Evolutionary conservation across 1,139 yeast species (phyloP).

Genomic region (Geotrichum bryndzae): DNA sequence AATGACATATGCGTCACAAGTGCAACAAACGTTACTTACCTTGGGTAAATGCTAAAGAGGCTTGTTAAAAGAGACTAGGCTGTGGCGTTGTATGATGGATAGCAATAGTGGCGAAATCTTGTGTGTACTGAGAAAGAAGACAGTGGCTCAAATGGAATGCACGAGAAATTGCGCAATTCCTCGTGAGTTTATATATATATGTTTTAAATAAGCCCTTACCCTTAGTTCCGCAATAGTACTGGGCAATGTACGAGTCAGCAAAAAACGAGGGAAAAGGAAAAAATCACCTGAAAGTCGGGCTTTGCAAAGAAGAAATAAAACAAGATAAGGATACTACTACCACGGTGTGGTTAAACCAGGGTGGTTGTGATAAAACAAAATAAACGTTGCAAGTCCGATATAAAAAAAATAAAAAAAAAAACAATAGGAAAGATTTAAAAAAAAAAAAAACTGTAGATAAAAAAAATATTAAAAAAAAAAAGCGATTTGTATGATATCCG

Average conservation of each 20-base stretch:
- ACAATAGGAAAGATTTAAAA: too few species aligned
- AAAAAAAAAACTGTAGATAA: too few species aligned
- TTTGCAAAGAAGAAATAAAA: too few species aligned
- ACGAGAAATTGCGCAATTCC: conserved; percentile 16
- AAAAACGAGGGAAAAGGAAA: too few species aligned
- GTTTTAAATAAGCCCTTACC: not conserved
- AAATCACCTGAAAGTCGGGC: too few species aligned
- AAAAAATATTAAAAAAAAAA: too few species aligned
- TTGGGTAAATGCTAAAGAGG: not conserved
- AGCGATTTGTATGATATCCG: too few species aligned
- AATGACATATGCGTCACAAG: not conserved
- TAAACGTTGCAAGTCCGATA: not conserved
- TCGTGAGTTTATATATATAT: conserved; percentile 9
- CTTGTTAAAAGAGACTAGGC: not conserved
- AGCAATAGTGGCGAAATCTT: too few species aligned
- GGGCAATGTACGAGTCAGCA: not conserved
- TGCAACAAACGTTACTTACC: not conserved
- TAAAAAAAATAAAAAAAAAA: too few species aligned
- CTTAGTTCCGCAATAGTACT: not conserved
- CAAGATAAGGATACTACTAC: too few species aligned
- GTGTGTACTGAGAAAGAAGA: not conserved
- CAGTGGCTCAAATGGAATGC: not conserved
- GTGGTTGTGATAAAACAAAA: too few species aligned
- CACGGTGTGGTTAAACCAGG: not conserved
- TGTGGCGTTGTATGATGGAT: not conserved